Conservation (phyloP, 129 eudicot genomes). For the Artemisia tridentata region DNA sequence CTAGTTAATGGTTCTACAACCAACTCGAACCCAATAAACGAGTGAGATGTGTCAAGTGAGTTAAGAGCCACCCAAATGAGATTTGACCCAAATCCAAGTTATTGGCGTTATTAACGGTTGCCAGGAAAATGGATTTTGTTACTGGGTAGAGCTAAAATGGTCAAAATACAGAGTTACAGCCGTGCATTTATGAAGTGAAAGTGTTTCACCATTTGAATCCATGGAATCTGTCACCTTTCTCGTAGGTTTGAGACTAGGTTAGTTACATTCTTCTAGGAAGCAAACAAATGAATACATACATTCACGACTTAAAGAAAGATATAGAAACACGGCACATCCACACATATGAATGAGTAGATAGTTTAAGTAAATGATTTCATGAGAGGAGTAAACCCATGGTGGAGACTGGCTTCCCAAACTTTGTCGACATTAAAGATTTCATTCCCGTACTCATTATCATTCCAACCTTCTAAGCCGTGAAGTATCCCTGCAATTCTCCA, state of each 20-base stretch:
- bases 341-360: not conserved
- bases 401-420: conserved; percentile 63
- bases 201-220: not conserved
- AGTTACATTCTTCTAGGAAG: not conserved
- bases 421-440: conserved; percentile 44
- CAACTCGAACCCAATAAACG: too few species aligned
- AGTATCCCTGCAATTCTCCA: conserved; percentile 78
- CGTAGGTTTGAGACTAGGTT: not conserved
- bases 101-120: too few species aligned
- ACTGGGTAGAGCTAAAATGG: too few species aligned
- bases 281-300: too few species aligned
- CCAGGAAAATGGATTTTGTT: too few species aligned
- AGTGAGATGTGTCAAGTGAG: too few species aligned
- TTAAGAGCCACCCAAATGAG: too few species aligned
- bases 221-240: not conserved
- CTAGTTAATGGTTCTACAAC: too few species aligned
- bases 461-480: conserved; percentile 74
- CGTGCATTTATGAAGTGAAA: too few species aligned
- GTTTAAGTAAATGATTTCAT: conserved; percentile 24
- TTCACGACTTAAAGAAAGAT: not conserved
- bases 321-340: not conserved
- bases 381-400: conserved; percentile 55
- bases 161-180: too few species aligned
- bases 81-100: too few species aligned
- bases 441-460: conserved; percentile 59